A percentile compares a stretch with the other conserved stretches of the same genome.
phyloP scores from a whole-genome alignment of 345 rosid species.

The Arabis hirsuta region DNA sequence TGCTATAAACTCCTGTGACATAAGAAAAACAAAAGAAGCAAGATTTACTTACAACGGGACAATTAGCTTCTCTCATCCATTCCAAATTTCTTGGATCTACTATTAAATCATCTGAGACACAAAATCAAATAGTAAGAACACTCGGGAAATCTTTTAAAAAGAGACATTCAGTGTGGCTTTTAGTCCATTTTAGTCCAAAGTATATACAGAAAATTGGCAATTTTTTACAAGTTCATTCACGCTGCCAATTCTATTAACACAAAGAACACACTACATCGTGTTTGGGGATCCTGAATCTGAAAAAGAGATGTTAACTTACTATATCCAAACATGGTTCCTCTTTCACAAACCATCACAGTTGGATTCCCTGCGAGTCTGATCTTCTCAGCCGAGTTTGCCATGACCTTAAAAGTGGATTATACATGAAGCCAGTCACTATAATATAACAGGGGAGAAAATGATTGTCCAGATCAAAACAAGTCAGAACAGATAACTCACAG shows the following conservation, averaged over 20 bases:
- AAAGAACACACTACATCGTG: neutral
- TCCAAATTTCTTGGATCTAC: constrained; percentile 95
- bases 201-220: neutral
- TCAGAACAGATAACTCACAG: constrained; percentile 56
- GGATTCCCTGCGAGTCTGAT: constrained; percentile 83
- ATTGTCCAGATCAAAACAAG: constrained; percentile 19
- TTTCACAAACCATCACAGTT: constrained; percentile 88
- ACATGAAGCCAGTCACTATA: constrained; percentile 14
- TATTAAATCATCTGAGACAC: constrained; percentile 72
- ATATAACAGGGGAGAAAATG: neutral
- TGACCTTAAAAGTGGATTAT: constrained; percentile 55
- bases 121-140: neutral
- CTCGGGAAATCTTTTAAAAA: neutral
- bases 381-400: constrained; percentile 87
- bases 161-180: neutral
- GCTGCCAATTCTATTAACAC: neutral
- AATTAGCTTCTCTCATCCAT: constrained; percentile 94
- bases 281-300: neutral
- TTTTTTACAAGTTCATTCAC: neutral
- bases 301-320: constrained; percentile 54
- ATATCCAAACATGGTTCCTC: constrained; percentile 97
- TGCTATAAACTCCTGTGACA: constrained; percentile 48
- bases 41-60: constrained; percentile 82
- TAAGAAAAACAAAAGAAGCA: constrained; percentile 17
- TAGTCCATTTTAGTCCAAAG: neutral